Conservation (phyloP, 2,329 filamentous ascomycete genomes). For the Nannizzia gypsea region DNA sequence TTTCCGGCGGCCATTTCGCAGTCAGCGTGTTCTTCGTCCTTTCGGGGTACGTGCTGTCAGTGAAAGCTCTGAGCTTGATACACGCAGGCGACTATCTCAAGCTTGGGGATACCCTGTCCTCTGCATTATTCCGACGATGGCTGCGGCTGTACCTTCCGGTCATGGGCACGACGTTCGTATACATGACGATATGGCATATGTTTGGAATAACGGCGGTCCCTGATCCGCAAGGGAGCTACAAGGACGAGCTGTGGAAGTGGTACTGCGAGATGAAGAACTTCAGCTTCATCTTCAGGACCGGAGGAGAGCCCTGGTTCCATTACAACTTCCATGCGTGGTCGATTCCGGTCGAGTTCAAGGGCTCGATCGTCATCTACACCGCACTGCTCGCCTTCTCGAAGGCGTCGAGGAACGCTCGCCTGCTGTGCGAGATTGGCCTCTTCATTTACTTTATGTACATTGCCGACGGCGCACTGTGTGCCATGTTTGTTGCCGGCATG, state of each 20-base stretch:
- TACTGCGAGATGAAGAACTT: slow-evolving; percentile 54
- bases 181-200: slow-evolving; percentile 41
- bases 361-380: slow-evolving; percentile 53
- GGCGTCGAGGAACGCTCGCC: slow-evolving; percentile 43
- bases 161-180: slow-evolving; percentile 28
- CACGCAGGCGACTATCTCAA: slow-evolving; percentile 18
- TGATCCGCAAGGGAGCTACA: slow-evolving; percentile 31
- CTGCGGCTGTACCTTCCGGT: slow-evolving; percentile 35
- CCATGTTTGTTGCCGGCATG: slow-evolving; percentile 51
- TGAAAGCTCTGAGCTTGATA: slow-evolving; percentile 29
- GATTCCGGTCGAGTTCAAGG: slow-evolving; percentile 52
- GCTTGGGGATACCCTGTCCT: slow-evolving; percentile 22
- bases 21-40: slow-evolving; percentile 40
- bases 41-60: slow-evolving; percentile 37
- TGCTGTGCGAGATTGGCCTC: slow-evolving; percentile 43
- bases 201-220: slow-evolving; percentile 38
- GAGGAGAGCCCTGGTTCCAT: slow-evolving; percentile 45
- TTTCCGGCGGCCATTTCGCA: slow-evolving; percentile 33
- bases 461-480: slow-evolving; percentile 51
- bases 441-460: slow-evolving; percentile 57
- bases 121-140: slow-evolving; percentile 34
- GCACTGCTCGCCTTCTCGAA: slow-evolving; percentile 46
- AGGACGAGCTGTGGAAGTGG: slow-evolving; percentile 42
- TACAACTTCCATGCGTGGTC: slow-evolving; percentile 53
- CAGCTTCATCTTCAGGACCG: slow-evolving; percentile 52